Conservation (phyloP, 352 stramenopile genomes). For the Globisporangium yorkense region DNA sequence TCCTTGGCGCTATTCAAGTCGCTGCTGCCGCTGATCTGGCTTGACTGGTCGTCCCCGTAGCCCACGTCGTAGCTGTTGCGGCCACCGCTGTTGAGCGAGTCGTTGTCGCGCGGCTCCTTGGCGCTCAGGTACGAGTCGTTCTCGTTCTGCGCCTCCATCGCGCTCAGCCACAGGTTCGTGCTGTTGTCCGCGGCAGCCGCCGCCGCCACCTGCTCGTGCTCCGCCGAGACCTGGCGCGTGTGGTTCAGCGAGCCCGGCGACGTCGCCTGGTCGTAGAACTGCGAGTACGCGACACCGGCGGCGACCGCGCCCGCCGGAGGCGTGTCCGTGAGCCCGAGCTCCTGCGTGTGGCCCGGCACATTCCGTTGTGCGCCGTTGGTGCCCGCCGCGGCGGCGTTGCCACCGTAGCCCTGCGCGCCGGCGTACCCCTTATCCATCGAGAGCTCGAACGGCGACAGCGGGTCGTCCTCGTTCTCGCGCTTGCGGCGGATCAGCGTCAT, state of each 20-base stretch:
- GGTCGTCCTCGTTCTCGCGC: slow-evolving; percentile 61
- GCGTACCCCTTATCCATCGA: slow-evolving; percentile 83
- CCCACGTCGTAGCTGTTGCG: slow-evolving; percentile 61
- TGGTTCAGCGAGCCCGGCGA: slow-evolving; percentile 34
- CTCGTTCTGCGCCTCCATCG: slow-evolving; percentile 70
- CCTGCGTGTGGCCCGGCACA: slow-evolving; percentile 11
- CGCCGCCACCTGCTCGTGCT: slow-evolving; percentile 5
- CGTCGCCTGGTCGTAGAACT: slow-evolving; percentile 76
- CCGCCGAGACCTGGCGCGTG: slow-evolving; percentile 12
- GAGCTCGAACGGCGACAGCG: slow-evolving; percentile 75
- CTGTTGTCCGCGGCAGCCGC: slow-evolving; percentile 16
- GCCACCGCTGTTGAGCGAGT: slow-evolving; percentile 41
- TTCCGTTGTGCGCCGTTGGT: slow-evolving; percentile 16
- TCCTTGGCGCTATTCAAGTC: slow-evolving; percentile 59
- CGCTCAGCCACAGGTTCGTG: slow-evolving; percentile 76
- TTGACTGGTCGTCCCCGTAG: slow-evolving; percentile 49
- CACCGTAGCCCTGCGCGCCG: slow-evolving; percentile 39
- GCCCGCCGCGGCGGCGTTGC: slow-evolving; percentile 9
- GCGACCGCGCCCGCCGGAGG: slow-evolving; percentile 28
- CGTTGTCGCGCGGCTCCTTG: slow-evolving; percentile 31
- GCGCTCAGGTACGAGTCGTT: slow-evolving; percentile 66
- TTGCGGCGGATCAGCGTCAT: slow-evolving; percentile 50
- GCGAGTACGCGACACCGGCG: slow-evolving; percentile 57
- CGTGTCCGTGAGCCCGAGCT: slow-evolving; percentile 27
- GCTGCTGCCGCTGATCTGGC: slow-evolving; percentile 61